Base-by-base conservation (phyloP, 495 filamentous ascomycete genomes). In the Daldinia caldariorum region DNA sequence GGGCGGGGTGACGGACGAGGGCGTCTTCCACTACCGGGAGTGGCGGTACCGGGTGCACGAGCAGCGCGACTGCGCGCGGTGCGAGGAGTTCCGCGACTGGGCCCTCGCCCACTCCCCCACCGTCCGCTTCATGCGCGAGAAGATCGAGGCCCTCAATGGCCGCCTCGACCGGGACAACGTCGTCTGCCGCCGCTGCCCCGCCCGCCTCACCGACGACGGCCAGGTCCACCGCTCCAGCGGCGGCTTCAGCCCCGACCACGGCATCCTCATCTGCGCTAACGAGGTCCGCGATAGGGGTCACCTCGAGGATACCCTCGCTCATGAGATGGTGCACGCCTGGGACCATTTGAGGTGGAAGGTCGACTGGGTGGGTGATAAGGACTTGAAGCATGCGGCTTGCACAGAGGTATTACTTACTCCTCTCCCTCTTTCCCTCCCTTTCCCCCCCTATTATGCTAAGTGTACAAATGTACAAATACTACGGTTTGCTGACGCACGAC, bases 301-400 rank as follows among this genome's bases (percentile, higher is more conserved):
- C 73, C 74, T 96, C 69, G 95, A 99, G 82, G 95, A 99, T 77
- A 97, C 93, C 35, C 83, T 99, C 75, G 91, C 95, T 45, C 95
- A 99, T 80, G 95, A 99, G 82, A 94, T 99, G 90, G 90, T 99
- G 59, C 95, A 99, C 82, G 94, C 94, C 8, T 98, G 92, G 83
- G 95, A 99, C 76, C 91, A 97, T 79, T 76, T 97, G 72, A 79
- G 94, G 68, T 99, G 92, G 82, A 93, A 97, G 79, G 88, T 97
- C 38, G 89, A 99, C 69, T 92, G 89, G 86, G 79, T 80, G 4
- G 89, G 89, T 61, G 85, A 92, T 70, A 82, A 79, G 77, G 73
- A 80, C 35, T 75, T 99, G 79, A 88, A 90, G 77, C 95, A 98
- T 82, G 90, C 93, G 41, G 95, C 95, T 58, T 98, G 96, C 77